Percentiles rank a stretch among this genome's conserved stretches.
Evolutionary conservation across 306 rosid genomes (phyloP).

Genomic region (Styphnolobium japonicum): DNA sequence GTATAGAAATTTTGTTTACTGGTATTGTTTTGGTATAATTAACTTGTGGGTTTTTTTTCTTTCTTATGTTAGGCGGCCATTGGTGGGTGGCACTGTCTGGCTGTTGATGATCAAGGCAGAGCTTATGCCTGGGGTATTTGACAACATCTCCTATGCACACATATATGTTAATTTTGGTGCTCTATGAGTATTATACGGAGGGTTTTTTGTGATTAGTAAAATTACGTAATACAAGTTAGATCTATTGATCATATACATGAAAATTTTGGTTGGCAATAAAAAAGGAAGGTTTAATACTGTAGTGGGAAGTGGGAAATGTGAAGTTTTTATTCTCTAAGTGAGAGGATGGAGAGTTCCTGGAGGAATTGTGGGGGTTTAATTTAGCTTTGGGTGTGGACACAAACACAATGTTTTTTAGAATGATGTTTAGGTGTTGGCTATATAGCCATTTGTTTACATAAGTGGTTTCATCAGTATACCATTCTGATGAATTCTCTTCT

Average conservation of each 20-base stretch:
- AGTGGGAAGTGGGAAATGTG: neutral
- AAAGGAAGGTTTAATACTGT: neutral
- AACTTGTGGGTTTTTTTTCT: neutral
- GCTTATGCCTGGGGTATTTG: constrained; percentile 95
- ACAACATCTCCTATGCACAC: neutral
- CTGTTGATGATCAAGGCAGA: constrained; percentile 96
- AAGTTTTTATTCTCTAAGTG: neutral
- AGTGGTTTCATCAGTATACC: neutral
- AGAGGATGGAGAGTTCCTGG: neutral
- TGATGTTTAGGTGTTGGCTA: neutral
- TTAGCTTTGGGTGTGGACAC: neutral
- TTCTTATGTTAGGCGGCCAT: constrained; percentile 75
- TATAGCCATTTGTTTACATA: neutral
- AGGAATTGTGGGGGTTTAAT: neutral
- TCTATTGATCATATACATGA: neutral
- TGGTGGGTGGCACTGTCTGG: constrained; percentile 99
- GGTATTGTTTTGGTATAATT: neutral
- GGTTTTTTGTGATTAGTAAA: neutral
- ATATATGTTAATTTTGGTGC: neutral
- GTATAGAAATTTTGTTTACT: neutral
- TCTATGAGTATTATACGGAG: neutral
- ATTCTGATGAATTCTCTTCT: neutral
- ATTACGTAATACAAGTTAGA: neutral
- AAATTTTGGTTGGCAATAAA: neutral
- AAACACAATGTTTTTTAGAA: too few relatives aligned